Percentiles rank a stretch among this genome's conserved stretches.
These are phyloP conservation scores for Hypoxylon sp. DNA, from an alignment of 2,329 filamentous ascomycete genomes.

Conservation along the genomic window DNA sequence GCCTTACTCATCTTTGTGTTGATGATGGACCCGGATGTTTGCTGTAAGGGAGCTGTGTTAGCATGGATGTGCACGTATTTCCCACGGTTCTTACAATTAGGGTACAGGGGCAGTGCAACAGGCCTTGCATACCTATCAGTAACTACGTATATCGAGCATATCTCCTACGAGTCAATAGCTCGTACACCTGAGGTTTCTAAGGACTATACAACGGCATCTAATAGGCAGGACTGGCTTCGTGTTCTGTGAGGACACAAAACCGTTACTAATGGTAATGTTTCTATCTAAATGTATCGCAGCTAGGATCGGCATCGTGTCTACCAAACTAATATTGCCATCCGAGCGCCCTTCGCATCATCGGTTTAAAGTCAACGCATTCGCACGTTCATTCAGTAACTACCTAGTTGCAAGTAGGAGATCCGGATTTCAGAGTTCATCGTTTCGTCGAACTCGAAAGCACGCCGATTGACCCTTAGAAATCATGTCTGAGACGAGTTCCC, in stretches of 20 bases:
- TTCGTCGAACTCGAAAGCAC: not conserved
- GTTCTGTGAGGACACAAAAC: not conserved
- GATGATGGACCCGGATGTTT: constrained; percentile 10
- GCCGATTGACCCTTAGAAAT: not conserved
- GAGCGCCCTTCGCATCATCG: not conserved
- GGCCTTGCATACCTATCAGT: constrained; percentile 1
- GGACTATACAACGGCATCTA: not conserved
- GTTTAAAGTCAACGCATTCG: constrained; percentile 10
- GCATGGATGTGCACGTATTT: constrained; percentile 15
- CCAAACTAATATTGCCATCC: not conserved
- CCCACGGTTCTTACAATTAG: constrained; percentile 11
- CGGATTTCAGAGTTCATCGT: not conserved
- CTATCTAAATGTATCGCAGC: not conserved
- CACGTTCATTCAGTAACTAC: not conserved
- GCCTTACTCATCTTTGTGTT: constrained; percentile 18
- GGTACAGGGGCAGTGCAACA: constrained; percentile 15
- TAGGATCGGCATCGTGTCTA: not conserved
- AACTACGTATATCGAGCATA: constrained; percentile 1
- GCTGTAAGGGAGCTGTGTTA: constrained; percentile 31
- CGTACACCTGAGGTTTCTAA: not conserved
- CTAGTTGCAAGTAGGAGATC: not conserved
- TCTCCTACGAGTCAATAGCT: not conserved
- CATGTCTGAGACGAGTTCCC: not conserved
- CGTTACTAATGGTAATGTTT: not conserved
- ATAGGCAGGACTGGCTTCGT: not conserved